Conservation (phyloP, 192 early-diverging fungal genomes). For the Piromyces sp. region DNA sequence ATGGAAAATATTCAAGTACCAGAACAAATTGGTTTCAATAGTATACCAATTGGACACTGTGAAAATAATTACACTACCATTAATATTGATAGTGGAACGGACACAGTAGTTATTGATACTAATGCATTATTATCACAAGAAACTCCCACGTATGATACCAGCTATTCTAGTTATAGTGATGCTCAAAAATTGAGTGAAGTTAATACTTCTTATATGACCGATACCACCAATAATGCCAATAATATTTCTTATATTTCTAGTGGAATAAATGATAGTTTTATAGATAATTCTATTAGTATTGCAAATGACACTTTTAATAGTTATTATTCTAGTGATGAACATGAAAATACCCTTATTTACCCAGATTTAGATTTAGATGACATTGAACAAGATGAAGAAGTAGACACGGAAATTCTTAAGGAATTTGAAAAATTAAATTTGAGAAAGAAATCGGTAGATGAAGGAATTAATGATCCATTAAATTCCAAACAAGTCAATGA, state of each 20-base stretch:
- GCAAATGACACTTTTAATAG: neutral
- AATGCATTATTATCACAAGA: neutral
- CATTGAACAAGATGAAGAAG: neutral
- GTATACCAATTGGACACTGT: neutral
- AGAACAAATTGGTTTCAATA: neutral
- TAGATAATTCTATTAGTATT: neutral
- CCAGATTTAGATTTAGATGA: neutral
- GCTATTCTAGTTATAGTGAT: too few relatives aligned
- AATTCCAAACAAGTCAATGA: neutral
- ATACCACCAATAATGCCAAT: neutral
- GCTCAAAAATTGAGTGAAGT: too few relatives aligned
- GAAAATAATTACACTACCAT: neutral
- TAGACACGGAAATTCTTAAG: neutral
- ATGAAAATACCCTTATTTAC: neutral
- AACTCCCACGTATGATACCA: too few relatives aligned
- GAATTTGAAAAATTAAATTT: neutral
- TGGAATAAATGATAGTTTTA: neutral
- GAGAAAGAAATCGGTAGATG: neutral
- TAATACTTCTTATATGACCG: neutral
- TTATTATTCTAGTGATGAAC: neutral
- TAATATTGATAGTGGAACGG: neutral
- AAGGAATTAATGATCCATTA: neutral
- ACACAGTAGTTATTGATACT: neutral
- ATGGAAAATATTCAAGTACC: neutral
- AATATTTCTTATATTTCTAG: neutral